Evolutionary conservation across 108 stramenopile species (phyloP).

Genomic region (Pelagomonas calceolata): DNA sequence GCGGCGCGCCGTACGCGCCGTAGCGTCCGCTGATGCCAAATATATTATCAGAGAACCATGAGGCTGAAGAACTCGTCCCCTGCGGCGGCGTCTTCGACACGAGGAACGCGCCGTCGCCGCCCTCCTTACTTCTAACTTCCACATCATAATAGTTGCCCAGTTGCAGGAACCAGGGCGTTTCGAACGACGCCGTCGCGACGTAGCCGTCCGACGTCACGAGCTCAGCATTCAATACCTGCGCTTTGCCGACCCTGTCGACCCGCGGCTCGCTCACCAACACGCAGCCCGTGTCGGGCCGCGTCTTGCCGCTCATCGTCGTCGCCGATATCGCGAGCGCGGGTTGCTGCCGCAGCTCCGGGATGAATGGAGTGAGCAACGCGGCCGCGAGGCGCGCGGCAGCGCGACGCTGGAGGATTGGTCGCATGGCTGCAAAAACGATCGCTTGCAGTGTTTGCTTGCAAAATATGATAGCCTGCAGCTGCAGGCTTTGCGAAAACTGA

Average conservation of each 20-base stretch:
- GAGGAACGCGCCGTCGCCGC: background rate
- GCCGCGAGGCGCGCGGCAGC: too few relatives aligned
- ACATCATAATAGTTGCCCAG: background rate
- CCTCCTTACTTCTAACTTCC: background rate
- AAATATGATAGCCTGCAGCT: too few relatives aligned
- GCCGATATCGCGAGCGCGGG: too few relatives aligned
- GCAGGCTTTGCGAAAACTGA: too few relatives aligned
- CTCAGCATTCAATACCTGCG: background rate
- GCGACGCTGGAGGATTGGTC: too few relatives aligned
- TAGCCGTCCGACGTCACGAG: background rate
- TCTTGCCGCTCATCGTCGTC: background rate
- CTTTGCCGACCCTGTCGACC: too few relatives aligned
- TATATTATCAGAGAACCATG: background rate
- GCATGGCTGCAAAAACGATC: too few relatives aligned
- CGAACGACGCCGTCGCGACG: background rate
- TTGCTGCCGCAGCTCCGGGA: too few relatives aligned
- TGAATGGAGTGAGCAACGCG: too few relatives aligned
- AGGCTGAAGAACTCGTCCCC: background rate
- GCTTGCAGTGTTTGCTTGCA: too few relatives aligned
- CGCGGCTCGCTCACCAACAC: background rate
- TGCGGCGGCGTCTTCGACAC: background rate
- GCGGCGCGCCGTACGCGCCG: background rate
- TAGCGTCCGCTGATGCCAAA: background rate
- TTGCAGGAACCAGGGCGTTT: background rate
- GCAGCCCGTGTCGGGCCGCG: background rate